A percentile compares a stretch with the other conserved stretches of the same genome.
Evolutionary conservation across 2,329 filamentous ascomycete species (phyloP).

Genomic region (Botrytis pseudocinerea): DNA sequence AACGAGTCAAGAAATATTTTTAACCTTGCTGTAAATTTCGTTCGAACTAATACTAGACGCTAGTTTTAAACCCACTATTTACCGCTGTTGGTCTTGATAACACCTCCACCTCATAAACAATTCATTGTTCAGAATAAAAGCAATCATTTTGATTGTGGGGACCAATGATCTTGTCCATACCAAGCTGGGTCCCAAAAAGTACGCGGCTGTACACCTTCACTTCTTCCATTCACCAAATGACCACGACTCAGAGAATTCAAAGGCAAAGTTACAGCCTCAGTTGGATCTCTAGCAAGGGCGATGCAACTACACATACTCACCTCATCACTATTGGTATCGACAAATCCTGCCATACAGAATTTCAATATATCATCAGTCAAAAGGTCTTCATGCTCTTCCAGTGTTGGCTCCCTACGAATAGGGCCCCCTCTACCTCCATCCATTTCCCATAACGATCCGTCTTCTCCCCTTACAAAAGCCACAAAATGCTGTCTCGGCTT

Average conservation of each 20-base stretch:
- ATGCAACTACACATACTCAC: slow-evolving; percentile 40
- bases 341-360: slow-evolving; percentile 54
- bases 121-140: neutral
- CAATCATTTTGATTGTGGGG: neutral
- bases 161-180: neutral
- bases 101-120: neutral
- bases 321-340: slow-evolving; percentile 32
- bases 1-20: neutral
- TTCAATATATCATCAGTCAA: slow-evolving; percentile 73
- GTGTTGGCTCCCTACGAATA: slow-evolving; percentile 52
- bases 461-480: slow-evolving; percentile 79
- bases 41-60: neutral
- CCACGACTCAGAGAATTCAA: neutral
- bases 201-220: neutral
- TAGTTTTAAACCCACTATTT: neutral
- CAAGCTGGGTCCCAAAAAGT: neutral
- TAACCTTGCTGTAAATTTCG: neutral
- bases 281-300: slow-evolving; percentile 28
- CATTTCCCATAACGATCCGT: slow-evolving; percentile 70
- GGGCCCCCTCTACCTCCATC: slow-evolving; percentile 69
- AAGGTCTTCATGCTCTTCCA: slow-evolving; percentile 66
- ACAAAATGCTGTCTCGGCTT: slow-evolving; percentile 94
- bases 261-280: neutral
- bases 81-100: neutral
- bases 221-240: too few species aligned